These are phyloP conservation scores for Plasmodium relictum DNA, from an alignment of 169 alveolate genomes.

Conservation along the genomic window DNA sequence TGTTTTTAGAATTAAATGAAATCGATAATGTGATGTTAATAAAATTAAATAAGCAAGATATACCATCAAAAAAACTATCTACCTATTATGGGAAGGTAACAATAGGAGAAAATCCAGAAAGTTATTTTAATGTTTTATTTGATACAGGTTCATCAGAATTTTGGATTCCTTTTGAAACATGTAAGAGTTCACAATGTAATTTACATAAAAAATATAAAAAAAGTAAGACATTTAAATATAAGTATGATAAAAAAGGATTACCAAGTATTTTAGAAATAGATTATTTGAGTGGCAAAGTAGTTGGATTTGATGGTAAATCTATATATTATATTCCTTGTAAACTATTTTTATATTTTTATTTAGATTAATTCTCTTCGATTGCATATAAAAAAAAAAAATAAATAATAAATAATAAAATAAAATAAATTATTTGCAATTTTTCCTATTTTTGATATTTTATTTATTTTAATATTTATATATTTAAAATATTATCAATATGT, in stretches of 20 bases:
- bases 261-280: slow-evolving; percentile 51
- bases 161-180: slow-evolving; percentile 84
- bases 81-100: slow-evolving; percentile 74
- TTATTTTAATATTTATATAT: no score
- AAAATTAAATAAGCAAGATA: slow-evolving; percentile 63
- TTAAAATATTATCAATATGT: slow-evolving; percentile 1
- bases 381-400: no score
- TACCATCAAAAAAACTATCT: slow-evolving; percentile 37
- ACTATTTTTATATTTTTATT: no score
- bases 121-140: slow-evolving; percentile 82
- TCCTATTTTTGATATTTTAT: no score
- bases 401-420: no score
- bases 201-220: slow-evolving; percentile 57
- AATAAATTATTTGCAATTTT: no score
- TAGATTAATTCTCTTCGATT: no score
- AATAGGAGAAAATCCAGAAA: slow-evolving; percentile 72
- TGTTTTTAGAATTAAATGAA: no score
- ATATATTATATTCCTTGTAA: no score
- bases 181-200: slow-evolving; percentile 30
- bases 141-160: slow-evolving; percentile 88
- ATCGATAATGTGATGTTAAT: slow-evolving; percentile 24
- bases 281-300: slow-evolving; percentile 66
- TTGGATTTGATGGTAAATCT: slow-evolving; percentile 70
- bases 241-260: slow-evolving; percentile 52
- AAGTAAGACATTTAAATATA: slow-evolving; percentile 51